Evolutionary conservation across 805 yeast species (phyloP).

Genomic region (Teunomyces tritomae): DNA sequence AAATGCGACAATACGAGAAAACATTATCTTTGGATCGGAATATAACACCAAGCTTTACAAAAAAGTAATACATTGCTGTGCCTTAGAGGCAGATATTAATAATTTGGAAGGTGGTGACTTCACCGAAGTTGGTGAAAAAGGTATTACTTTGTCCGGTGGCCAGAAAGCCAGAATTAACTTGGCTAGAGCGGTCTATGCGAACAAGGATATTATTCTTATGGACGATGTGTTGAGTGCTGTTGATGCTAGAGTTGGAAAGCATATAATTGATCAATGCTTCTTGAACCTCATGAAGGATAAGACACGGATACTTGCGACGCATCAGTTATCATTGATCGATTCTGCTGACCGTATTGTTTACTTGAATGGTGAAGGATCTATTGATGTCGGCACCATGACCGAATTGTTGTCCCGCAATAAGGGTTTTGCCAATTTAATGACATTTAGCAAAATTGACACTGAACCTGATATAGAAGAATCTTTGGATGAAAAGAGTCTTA

Average conservation of each 20-base stretch:
- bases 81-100: neutral
- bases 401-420: constrained; percentile 15
- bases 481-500: constrained; percentile 5
- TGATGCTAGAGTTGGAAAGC: constrained; percentile 38
- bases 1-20: constrained; percentile 33
- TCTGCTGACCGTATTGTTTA: constrained; percentile 30
- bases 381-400: constrained; percentile 29
- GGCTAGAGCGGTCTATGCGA: constrained; percentile 35
- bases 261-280: constrained; percentile 31
- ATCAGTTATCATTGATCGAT: constrained; percentile 33
- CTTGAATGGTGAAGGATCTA: constrained; percentile 30
- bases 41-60: constrained; percentile 22
- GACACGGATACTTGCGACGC: constrained; percentile 38
- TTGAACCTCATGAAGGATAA: constrained; percentile 22
- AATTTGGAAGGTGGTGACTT: constrained; percentile 15
- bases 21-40: constrained; percentile 28
- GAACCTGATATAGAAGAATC: neutral
- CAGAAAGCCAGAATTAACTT: constrained; percentile 37
- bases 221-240: constrained; percentile 40
- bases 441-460: neutral
- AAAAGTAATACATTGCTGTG: constrained; percentile 17
- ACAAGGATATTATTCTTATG: constrained; percentile 29
- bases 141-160: constrained; percentile 38
- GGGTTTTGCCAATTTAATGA: constrained; percentile 6
- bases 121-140: constrained; percentile 39